Percentiles rank a stretch among this genome's conserved stretches.
Conservation (phyloP, 2,329 filamentous ascomycete genomes). For the Cordyceps javanica region DNA sequence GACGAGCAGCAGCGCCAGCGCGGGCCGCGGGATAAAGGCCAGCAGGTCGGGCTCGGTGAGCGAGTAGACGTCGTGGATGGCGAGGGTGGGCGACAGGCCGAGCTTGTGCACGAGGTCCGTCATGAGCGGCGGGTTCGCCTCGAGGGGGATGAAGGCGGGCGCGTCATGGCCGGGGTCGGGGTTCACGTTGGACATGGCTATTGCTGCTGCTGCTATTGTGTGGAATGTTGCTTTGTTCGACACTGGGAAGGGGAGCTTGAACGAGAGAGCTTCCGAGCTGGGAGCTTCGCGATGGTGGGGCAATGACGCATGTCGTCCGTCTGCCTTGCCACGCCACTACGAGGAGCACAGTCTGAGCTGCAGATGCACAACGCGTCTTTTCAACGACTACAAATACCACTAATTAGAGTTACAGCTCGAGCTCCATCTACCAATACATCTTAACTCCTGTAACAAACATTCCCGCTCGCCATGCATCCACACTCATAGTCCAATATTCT, state of each 20-base stretch:
- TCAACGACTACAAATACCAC: not conserved
- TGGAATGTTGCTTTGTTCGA: not conserved
- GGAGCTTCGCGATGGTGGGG: conserved; percentile 11
- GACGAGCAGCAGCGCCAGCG: conserved; percentile 82
- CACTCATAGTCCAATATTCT: not conserved
- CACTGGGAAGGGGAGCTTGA: not conserved
- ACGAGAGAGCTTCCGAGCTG: not conserved
- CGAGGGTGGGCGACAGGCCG: conserved; percentile 69
- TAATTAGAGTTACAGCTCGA: not conserved
- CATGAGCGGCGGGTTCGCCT: conserved; percentile 84
- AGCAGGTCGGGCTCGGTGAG: conserved; percentile 81
- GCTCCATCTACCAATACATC: not conserved
- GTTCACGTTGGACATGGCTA: conserved; percentile 32
- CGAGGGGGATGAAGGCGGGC: conserved; percentile 52
- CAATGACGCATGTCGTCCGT: conserved; percentile 13
- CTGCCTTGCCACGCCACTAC: too few species aligned
- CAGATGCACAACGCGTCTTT: too few species aligned
- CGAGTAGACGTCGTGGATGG: conserved; percentile 87
- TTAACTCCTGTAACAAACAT: not conserved
- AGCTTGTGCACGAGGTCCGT: conserved; percentile 74
- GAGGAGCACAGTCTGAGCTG: too few species aligned
- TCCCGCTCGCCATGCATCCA: not conserved
- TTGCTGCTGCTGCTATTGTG: not conserved
- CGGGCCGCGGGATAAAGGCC: conserved; percentile 80
- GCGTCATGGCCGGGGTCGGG: conserved; percentile 33